Evolutionary conservation across 768 basidiomycete species (phyloP).

Genomic region (Lyophyllum shimeji): DNA sequence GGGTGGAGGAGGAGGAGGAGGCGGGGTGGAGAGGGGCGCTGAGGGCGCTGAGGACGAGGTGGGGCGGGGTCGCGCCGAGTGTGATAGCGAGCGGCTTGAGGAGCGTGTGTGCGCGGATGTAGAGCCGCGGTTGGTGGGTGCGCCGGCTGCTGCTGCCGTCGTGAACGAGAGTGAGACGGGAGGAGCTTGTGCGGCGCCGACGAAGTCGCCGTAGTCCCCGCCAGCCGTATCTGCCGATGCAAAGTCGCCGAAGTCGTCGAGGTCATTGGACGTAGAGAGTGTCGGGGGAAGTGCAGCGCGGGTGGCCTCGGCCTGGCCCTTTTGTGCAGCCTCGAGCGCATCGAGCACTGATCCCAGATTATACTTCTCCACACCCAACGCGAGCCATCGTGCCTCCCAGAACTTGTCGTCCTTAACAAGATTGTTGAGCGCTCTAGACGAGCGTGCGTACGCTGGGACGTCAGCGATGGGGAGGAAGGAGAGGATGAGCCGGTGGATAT

Average conservation of each 20-base stretch:
- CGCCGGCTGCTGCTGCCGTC: slow-evolving; percentile 21
- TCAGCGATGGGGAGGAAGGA: slow-evolving; percentile 77
- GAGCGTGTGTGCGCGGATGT: slow-evolving; percentile 62
- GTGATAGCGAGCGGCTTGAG: slow-evolving; percentile 59
- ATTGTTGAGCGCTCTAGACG: slow-evolving; percentile 60
- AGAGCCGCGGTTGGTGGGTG: slow-evolving; percentile 41
- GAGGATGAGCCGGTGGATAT: slow-evolving; percentile 75
- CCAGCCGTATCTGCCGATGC: slow-evolving; percentile 9
- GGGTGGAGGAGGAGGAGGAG: slow-evolving; percentile 1
- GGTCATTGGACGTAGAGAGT: slow-evolving; percentile 10
- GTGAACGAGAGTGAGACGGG: slow-evolving; percentile 16
- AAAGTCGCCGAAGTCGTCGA: slow-evolving; percentile 20
- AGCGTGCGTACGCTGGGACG: slow-evolving; percentile 70
- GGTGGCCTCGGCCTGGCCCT: slow-evolving; percentile 72
- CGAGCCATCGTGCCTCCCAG: slow-evolving; percentile 76
- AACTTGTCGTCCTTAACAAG: slow-evolving; percentile 70
- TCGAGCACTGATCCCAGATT: slow-evolving; percentile 46
- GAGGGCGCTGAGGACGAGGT: slow-evolving; percentile 63
- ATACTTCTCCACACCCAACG: slow-evolving; percentile 46
- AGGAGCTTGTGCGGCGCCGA: slow-evolving; percentile 5
- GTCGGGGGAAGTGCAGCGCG: slow-evolving; percentile 6
- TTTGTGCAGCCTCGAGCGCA: slow-evolving; percentile 60
- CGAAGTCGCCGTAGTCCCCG: background rate
- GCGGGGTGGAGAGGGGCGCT: slow-evolving; percentile 32
- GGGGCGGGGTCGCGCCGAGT: slow-evolving; percentile 57